Percentiles rank a stretch among this genome's conserved stretches.
phyloP scores from a whole-genome alignment of 768 basidiomycete species.

The Mycena haematopus region DNA sequence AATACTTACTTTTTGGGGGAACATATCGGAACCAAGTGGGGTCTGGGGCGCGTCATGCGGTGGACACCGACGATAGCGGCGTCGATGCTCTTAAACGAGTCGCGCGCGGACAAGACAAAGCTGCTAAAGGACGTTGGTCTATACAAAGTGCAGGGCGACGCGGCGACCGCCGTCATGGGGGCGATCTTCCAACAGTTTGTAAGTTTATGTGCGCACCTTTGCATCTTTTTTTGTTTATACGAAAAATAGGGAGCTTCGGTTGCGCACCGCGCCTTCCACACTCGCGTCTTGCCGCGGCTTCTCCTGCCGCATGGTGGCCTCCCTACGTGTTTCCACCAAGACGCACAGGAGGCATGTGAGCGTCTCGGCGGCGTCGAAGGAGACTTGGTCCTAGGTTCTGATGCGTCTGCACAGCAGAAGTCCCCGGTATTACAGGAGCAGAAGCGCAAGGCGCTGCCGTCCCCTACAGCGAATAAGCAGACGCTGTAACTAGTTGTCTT shows the following conservation, averaged over 20 bases:
- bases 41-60: slow-evolving; percentile 70
- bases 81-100: slow-evolving; percentile 38
- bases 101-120: slow-evolving; percentile 38
- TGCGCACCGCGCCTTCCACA: slow-evolving; percentile 58
- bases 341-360: slow-evolving; percentile 49
- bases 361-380: slow-evolving; percentile 58
- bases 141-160: slow-evolving; percentile 79
- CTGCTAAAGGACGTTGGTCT: slow-evolving; percentile 65
- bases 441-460: slow-evolving; percentile 7
- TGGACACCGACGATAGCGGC: slow-evolving; percentile 70
- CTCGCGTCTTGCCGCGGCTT: slow-evolving; percentile 52
- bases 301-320: slow-evolving; percentile 45
- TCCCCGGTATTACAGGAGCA: slow-evolving; percentile 3
- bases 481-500: slow-evolving; percentile 9
- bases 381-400: slow-evolving; percentile 34
- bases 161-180: slow-evolving; percentile 78
- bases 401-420: neutral
- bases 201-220: slow-evolving; percentile 33
- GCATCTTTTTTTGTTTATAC: slow-evolving; percentile 1
- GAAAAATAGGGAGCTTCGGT: slow-evolving; percentile 50
- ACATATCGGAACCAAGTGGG: slow-evolving; percentile 78
- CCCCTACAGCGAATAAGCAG: slow-evolving; percentile 17
- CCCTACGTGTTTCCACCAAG: slow-evolving; percentile 54
- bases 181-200: slow-evolving; percentile 85
- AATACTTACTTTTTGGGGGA: slow-evolving; percentile 78